Base-by-base conservation (phyloP, 2,329 filamentous ascomycete genomes). In the Clonostachys rhizophaga region DNA sequence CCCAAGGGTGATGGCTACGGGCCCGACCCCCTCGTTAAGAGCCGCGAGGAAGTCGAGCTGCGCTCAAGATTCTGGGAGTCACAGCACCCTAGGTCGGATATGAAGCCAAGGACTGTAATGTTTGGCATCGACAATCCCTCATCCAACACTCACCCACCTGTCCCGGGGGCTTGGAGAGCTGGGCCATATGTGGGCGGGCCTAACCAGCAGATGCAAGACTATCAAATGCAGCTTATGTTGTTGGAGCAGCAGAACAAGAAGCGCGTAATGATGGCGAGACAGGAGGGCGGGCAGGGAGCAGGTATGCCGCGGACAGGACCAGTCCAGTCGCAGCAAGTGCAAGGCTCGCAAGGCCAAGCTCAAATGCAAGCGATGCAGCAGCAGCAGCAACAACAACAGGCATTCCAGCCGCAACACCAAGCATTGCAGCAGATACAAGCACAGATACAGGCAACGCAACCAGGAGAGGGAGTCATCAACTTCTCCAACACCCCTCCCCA, bases 181-280 rank as follows among this genome's bases (percentile, higher is more conserved):
- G 72, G 66, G 48, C 67, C 65, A 35, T 74, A 75, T 53, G 68
- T 66, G 75, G 64, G 13, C 9, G 10, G 10, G 66, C 86, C 85
- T 65, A 92, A 90, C 61, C 87, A 91, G 62, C 88, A 88, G 17
- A 74, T 92, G 42, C 87, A 91, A 65, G 88, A 94, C 64, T 92
- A 92, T 57, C 86, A 89, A 68, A 89, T 89, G 84, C 86, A 90
- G 62, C 70, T 90, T 58, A 89, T 89, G 86, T 75, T 89, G n/a
- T 86, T 89, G 64, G 85, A 89, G 65, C 85, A 90, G 66, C 89
- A 89, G 58, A 89, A 89, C 73, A 89, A 88, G 65, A 75, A 86
- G 14, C 71, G 89, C 46, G 79, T 89, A 70, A 87, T 88, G 84
- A n/a, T 39, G 14, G 86, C 86, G 16, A 78, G 86, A 16, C 83